Base-by-base conservation (phyloP, 108 stramenopile species). In the Nannochloropsis granulata region DNA sequence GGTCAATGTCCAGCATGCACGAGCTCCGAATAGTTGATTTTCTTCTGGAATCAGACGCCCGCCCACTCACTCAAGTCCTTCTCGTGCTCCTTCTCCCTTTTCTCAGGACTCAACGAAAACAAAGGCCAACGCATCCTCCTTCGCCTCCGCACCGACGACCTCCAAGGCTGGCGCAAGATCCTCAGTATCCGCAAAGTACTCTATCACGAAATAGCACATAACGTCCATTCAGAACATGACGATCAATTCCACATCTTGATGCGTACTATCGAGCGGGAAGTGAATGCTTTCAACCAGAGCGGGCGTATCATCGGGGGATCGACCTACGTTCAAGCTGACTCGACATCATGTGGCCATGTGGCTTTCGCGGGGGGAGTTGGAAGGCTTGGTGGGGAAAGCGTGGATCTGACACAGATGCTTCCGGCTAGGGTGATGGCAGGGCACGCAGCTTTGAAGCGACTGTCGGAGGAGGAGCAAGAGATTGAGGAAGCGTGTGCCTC, bases 171-270 rank as follows among this genome's bases (percentile, higher is more conserved):
- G 82, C 89, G 94, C 25, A 93, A 93, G 84, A 86, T 88, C 12
- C 82, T 89, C 25, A 89, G 24, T 45, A 88, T 92, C 44, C 82
- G 89, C 26, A 89, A 94, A 82, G 92, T 93, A 5, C 89, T 94
- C 44, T 94, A 82, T 82, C 94, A 94, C 86, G 94, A 94, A 87
- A 89, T 94, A 79, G 91, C 93, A 23, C 94, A 94, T 87, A 94
- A 93, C 85, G 93, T 90, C 10, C 84, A 92, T 85, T 81, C 84
- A 44, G 93, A 92, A 21, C 94, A 94, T 87, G 86, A 93, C 85
- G 82, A 85, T 14, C 82, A 88, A 8, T 94, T 94, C 79, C 93
- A 93, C 84, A 56, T 86, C 85, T 85, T 94, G 23, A 94, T 94
- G 94, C 91, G 93, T 23, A 25, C 3, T 24, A 91, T 94, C 44